A percentile compares a stretch with the other conserved stretches of the same genome.
Conservation (phyloP, 139 green algal species). For the Picochlorum sp. region DNA sequence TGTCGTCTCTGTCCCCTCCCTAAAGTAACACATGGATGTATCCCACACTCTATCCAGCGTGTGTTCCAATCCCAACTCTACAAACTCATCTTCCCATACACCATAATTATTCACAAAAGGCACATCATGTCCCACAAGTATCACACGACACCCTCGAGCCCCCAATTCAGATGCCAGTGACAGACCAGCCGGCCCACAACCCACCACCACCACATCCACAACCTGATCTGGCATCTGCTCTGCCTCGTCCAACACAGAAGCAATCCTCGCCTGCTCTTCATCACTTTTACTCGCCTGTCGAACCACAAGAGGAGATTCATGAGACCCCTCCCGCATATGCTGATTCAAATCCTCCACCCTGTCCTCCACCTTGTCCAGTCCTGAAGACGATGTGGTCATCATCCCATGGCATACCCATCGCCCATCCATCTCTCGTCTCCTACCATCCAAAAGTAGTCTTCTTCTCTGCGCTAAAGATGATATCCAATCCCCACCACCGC, state of each 20-base stretch:
- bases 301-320: constrained; percentile 51
- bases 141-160: constrained; percentile 59
- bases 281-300: constrained; percentile 61
- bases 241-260: constrained; percentile 33
- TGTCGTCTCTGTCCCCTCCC: constrained; percentile 49
- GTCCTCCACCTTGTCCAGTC: not conserved
- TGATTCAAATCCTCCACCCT: constrained; percentile 39
- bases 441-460: too few species aligned
- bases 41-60: constrained; percentile 52
- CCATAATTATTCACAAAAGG: constrained; percentile 92
- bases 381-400: too few species aligned
- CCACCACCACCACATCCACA: constrained; percentile 67
- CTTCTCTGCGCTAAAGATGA: too few species aligned
- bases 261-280: constrained; percentile 43
- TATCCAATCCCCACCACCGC: too few species aligned
- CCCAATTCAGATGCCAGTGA: constrained; percentile 76
- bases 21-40: constrained; percentile 75
- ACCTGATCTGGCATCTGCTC: constrained; percentile 1
- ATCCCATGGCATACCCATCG: too few species aligned
- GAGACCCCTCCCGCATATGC: constrained; percentile 43
- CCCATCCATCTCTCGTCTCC: too few species aligned
- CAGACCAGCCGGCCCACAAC: constrained; percentile 85
- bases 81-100: constrained; percentile 97
- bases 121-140: constrained; percentile 47
- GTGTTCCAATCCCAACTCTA: constrained; percentile 77